A percentile compares a stretch with the other conserved stretches of the same genome.
Evolutionary conservation across 306 rosid genomes (phyloP).

Genomic region (Elaeagnus macrophylla): DNA sequence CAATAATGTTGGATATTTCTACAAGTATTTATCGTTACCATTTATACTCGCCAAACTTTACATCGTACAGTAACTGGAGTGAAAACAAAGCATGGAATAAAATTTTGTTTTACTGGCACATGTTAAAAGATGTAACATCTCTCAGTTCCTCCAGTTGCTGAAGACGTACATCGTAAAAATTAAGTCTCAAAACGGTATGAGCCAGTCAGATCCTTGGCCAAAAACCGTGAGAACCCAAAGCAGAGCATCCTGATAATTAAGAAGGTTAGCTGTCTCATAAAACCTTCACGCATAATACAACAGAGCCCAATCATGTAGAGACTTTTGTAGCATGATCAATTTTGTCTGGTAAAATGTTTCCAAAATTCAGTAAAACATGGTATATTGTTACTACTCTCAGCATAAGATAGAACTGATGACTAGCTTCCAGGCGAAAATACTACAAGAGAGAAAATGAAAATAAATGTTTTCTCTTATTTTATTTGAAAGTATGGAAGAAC

Average conservation of each 20-base stretch:
- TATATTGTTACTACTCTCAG: background rate
- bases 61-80: no score
- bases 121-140: background rate
- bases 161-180: background rate
- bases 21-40: no score
- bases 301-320: background rate
- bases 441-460: no score
- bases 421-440: no score
- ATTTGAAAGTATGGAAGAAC: conserved; percentile 19
- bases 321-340: background rate
- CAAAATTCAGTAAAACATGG: background rate
- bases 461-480: conserved; percentile 13
- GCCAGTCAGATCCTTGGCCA: background rate
- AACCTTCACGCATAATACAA: background rate
- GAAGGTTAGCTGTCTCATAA: no score
- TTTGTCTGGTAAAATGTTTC: no score
- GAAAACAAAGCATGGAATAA: no score
- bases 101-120: no score
- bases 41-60: no score
- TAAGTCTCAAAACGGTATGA: background rate
- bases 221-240: background rate
- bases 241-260: background rate
- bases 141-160: conserved; percentile 8
- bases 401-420: no score
- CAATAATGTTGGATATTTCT: no score